Percentiles rank a stretch among this genome's conserved stretches.
Evolutionary conservation across 2,329 filamentous ascomycete genomes (phyloP).

Genomic region (Didymosphaeria variabile): DNA sequence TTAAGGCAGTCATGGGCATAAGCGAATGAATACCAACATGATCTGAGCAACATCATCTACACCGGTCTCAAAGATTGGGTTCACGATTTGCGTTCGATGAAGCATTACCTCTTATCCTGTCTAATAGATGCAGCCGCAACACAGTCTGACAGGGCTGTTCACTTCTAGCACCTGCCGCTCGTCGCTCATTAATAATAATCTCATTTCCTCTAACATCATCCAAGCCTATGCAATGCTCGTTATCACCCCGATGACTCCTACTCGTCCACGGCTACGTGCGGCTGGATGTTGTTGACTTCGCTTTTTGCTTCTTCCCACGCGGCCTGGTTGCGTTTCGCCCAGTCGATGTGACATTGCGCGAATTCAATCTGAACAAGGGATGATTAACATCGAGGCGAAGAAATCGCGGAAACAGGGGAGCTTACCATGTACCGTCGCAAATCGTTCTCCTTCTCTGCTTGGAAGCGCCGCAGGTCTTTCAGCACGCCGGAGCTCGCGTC

Average conservation of each 20-base stretch:
- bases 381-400: no score
- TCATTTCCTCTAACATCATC: background rate
- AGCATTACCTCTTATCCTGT: conserved; percentile 1
- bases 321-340: conserved; percentile 89
- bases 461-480: conserved; percentile 90
- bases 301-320: conserved; percentile 91
- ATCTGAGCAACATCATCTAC: no score
- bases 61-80: background rate
- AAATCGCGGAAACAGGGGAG: background rate
- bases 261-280: conserved; percentile 14
- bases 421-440: conserved; percentile 94
- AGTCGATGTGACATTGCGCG: conserved; percentile 90
- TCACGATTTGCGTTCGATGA: background rate
- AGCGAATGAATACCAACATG: no score
- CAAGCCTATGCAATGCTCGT: background rate
- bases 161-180: background rate
- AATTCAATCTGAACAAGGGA: conserved; percentile 75
- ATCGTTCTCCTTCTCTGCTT: conserved; percentile 94
- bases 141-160: background rate
- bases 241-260: background rate
- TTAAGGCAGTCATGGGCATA: no score
- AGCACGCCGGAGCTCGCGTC: conserved; percentile 90
- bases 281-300: conserved; percentile 87
- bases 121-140: conserved; percentile 3
- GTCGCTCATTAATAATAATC: background rate